Base-by-base conservation (phyloP, 2,329 filamentous ascomycete species). In the Neonectria hederae region DNA sequence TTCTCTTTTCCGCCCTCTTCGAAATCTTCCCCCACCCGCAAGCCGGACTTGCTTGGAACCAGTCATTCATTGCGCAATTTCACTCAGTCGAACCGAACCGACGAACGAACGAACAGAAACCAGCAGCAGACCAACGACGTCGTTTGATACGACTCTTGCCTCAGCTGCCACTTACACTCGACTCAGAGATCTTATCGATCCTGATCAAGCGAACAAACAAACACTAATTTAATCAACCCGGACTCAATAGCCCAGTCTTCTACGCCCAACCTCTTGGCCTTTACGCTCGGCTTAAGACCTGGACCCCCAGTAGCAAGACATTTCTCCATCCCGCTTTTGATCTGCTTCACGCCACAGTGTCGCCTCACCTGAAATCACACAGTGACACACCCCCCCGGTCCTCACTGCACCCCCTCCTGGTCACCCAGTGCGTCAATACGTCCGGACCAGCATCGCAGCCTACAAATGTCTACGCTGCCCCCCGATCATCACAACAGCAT, bases 401-500 rank as follows among this genome's bases (percentile, higher is more conserved):
- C 46, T 53, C 53, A 62, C 59, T 49, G 65, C 74, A 73, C 63
- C 70, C 70, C 72, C 62, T 67, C 71, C 72, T 65, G 67, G 70
- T 67, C 66, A 59, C 61, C 61, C 69, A 69, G 65, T 63, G 70
- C 70, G 65, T 64, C 67, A 64, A 69, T 69, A 69, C 72, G 63
- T 68, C 68, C 43, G 42, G 79, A 78, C 76, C 70, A 76, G 75
- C 70, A 76, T 76, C 75, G 72, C 68, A 75, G 70, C 69, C 72
- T 77, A 77, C 76, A 88, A 89, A 90, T 90, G 88, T 87, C 87
- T 83, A 85, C 84, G 81, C 83, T 85, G 83, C 83, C 87, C 87
- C 87, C 87, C 85, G 85, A 86, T 81, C 80, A 84, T 76, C 82
- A 79, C 78, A 82, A 81, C 76, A 78, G 78, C 77, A 78, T 81